Percentiles rank a stretch among this genome's conserved stretches.
Evolutionary conservation across 1,139 yeast species (phyloP).

Genomic region (Zygosaccharomyces pseudobailii): DNA sequence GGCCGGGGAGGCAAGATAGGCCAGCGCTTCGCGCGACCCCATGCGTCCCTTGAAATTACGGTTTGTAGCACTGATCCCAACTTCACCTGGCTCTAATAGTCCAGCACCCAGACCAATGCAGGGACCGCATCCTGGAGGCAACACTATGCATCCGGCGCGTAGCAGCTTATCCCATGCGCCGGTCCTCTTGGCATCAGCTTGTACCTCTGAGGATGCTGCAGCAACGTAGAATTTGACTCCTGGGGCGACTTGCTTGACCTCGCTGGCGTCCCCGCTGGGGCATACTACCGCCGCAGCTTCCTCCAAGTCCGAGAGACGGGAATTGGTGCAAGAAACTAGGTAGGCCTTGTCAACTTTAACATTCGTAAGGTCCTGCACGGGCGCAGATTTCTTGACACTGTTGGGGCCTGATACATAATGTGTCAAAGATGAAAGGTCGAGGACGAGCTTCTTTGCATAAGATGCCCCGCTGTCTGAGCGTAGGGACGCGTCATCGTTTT

Average conservation of each 20-base stretch:
- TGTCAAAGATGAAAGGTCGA: slow-evolving; percentile 79
- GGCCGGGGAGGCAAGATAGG: slow-evolving; percentile 94
- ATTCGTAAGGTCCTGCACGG: slow-evolving; percentile 68
- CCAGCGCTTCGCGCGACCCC: slow-evolving; percentile 96
- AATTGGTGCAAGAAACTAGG: slow-evolving; percentile 95
- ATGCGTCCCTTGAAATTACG: slow-evolving; percentile 98
- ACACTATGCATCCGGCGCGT: slow-evolving; percentile 90
- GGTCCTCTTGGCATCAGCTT: slow-evolving; percentile 78
- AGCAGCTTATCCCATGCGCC: slow-evolving; percentile 91
- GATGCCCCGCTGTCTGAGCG: slow-evolving; percentile 69
- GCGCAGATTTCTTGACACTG: slow-evolving; percentile 84
- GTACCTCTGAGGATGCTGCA: slow-evolving; percentile 93
- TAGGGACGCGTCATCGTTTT: slow-evolving; percentile 20
- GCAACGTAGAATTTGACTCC: slow-evolving; percentile 95
- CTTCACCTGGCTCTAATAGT: slow-evolving; percentile 87
- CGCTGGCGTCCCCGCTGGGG: slow-evolving; percentile 26
- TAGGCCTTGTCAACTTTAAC: slow-evolving; percentile 89
- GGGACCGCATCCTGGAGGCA: slow-evolving; percentile 99
- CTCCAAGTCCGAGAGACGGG: slow-evolving; percentile 84
- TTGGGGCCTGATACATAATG: slow-evolving; percentile 96
- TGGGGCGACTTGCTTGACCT: slow-evolving; percentile 69
- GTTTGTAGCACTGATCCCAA: slow-evolving; percentile 97
- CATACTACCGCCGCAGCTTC: slow-evolving; percentile 80
- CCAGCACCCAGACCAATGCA: slow-evolving; percentile 98
- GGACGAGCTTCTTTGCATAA: slow-evolving; percentile 80